Percentiles rank a stretch among this genome's conserved stretches.
Evolutionary conservation across 371 early-diverging fungal species (phyloP).

Genomic region (Dipsacomyces acuminosporus): DNA sequence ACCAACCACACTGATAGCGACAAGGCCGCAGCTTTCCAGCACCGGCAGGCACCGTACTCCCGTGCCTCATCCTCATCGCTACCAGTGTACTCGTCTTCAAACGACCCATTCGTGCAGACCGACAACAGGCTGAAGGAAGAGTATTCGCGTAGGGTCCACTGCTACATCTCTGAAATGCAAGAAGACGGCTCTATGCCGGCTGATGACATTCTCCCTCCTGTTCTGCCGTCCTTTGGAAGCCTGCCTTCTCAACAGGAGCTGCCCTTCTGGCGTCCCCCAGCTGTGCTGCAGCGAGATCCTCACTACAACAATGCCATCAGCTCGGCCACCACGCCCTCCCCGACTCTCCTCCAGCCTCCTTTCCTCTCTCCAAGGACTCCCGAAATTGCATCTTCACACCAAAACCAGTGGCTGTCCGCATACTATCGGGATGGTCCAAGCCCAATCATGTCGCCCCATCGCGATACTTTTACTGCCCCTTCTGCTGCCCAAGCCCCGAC

Average conservation of each 20-base stretch:
- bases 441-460: too few species aligned
- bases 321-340: too few species aligned
- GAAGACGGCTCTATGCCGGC: conserved; percentile 6
- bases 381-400: too few species aligned
- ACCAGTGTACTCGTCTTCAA: conserved; percentile 4
- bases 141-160: conserved; percentile 29
- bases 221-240: conserved; percentile 18
- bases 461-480: too few species aligned
- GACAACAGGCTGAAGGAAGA: conserved; percentile 28
- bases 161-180: conserved; percentile 30
- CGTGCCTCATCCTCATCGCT: conserved; percentile 3
- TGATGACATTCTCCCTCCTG: conserved; percentile 21
- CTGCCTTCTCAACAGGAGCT: conserved; percentile 12
- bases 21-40: conserved; percentile 5
- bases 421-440: too few species aligned
- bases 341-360: too few species aligned
- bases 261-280: conserved; percentile 45
- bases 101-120: conserved; percentile 24
- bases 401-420: too few species aligned
- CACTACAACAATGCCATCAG: conserved; percentile 32
- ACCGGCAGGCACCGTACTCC: conserved; percentile 3
- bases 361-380: too few species aligned
- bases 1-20: conserved; percentile 1
- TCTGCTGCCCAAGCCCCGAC: too few species aligned
- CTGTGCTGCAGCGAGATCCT: conserved; percentile 39